Evolutionary conservation across 2,329 filamentous ascomycete species (phyloP).

Genomic region (Colletotrichum lentis): DNA sequence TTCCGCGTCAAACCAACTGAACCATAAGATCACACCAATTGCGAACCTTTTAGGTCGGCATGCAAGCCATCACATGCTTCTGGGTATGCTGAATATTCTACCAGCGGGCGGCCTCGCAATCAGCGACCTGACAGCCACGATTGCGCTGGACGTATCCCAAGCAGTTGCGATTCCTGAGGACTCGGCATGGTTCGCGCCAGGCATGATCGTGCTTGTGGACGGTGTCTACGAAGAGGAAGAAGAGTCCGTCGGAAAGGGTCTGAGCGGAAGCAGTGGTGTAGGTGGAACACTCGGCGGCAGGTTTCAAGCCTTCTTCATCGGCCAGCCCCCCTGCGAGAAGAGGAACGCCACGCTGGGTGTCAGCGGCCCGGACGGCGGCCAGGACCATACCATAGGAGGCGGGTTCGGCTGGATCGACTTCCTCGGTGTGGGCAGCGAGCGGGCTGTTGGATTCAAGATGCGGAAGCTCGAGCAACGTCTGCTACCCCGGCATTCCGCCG

Average conservation of each 20-base stretch:
- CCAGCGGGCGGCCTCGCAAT: constrained; percentile 85
- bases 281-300: constrained; percentile 91
- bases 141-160: constrained; percentile 81
- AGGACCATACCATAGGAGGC: constrained; percentile 72
- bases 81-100: constrained; percentile 82
- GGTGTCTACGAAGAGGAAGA: constrained; percentile 97
- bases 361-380: constrained; percentile 64
- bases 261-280: constrained; percentile 81
- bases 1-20: constrained; percentile 70
- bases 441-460: constrained; percentile 84
- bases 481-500: constrained; percentile 54
- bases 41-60: constrained; percentile 78
- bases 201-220: constrained; percentile 95
- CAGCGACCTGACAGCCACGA: constrained; percentile 87
- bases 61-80: constrained; percentile 83
- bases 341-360: constrained; percentile 81
- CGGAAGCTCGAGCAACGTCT: constrained; percentile 77
- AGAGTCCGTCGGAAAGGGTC: constrained; percentile 70
- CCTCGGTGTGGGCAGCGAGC: constrained; percentile 87
- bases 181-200: constrained; percentile 90
- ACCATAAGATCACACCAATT: constrained; percentile 89
- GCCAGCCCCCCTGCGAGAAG: constrained; percentile 89
- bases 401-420: constrained; percentile 99
- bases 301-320: constrained; percentile 89
- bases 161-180: constrained; percentile 84